Conservation (phyloP, 768 basidiomycete genomes). For the Suillus subaureus region DNA sequence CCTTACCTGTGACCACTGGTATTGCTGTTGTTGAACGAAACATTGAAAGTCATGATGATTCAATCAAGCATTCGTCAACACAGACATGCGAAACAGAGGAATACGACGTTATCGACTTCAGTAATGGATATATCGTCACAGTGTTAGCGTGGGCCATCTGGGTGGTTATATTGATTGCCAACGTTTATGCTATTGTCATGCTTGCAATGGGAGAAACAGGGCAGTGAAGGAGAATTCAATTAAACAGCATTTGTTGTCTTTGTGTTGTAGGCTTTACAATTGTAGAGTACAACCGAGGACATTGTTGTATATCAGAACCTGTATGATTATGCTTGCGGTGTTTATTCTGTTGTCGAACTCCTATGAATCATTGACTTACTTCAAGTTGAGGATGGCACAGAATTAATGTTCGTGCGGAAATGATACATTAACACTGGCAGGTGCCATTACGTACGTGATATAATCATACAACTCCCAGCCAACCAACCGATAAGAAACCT, state of each 20-base stretch:
- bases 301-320: background rate
- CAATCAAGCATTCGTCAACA: constrained; percentile 9
- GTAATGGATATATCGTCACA: constrained; percentile 41
- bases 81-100: constrained; percentile 16
- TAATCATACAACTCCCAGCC: background rate
- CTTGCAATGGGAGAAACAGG: constrained; percentile 34
- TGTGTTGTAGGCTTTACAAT: background rate
- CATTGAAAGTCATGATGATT: background rate
- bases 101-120: constrained; percentile 39
- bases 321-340: background rate
- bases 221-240: background rate
- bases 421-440: background rate
- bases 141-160: constrained; percentile 48
- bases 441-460: background rate
- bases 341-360: background rate
- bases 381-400: background rate
- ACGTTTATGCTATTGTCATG: constrained; percentile 53
- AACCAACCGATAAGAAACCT: background rate
- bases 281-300: background rate
- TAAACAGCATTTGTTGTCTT: background rate
- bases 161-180: constrained; percentile 50
- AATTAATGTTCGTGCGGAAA: background rate
- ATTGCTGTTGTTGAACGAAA: background rate
- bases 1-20: background rate
- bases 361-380: background rate